Percentiles rank a stretch among this genome's conserved stretches.
phyloP scores from a whole-genome alignment of 306 rosid species.

The Sicyos edulis region DNA sequence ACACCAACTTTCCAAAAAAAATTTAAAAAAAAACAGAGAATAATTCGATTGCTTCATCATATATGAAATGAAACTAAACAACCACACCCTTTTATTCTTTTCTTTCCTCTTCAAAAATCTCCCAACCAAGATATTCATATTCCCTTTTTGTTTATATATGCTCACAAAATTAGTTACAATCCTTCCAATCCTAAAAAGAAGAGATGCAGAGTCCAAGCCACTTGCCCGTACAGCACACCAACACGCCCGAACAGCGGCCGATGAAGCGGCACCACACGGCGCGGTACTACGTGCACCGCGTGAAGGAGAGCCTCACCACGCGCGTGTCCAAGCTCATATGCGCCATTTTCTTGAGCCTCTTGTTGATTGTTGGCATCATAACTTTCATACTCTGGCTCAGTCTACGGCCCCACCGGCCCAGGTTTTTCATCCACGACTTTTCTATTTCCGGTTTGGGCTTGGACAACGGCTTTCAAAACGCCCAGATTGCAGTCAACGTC shows the following conservation, averaged over 20 bases:
- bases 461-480: constrained; percentile 38
- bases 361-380: constrained; percentile 45
- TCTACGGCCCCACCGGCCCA: constrained; percentile 83
- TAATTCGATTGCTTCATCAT: no score
- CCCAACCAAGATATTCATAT: constrained; percentile 34
- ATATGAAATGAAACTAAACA: no score
- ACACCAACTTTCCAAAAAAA: no score
- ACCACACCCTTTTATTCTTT: constrained; percentile 40
- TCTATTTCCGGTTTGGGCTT: constrained; percentile 50
- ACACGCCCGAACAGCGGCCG: constrained; percentile 26
- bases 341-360: constrained; percentile 50
- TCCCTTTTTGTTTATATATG: constrained; percentile 18
- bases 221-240: constrained; percentile 34
- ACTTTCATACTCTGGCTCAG: constrained; percentile 75
- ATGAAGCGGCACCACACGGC: constrained; percentile 52
- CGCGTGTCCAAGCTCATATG: constrained; percentile 61
- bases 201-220: constrained; percentile 31
- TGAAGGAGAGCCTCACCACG: constrained; percentile 70
- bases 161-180: constrained; percentile 5
- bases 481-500: constrained; percentile 37
- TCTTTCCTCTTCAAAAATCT: constrained; percentile 42
- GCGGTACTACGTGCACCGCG: constrained; percentile 59
- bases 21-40: no score
- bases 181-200: neutral
- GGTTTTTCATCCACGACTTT: constrained; percentile 55